phyloP scores from a whole-genome alignment of 164 flowering plant genomes.

The Vitis labrusca region DNA sequence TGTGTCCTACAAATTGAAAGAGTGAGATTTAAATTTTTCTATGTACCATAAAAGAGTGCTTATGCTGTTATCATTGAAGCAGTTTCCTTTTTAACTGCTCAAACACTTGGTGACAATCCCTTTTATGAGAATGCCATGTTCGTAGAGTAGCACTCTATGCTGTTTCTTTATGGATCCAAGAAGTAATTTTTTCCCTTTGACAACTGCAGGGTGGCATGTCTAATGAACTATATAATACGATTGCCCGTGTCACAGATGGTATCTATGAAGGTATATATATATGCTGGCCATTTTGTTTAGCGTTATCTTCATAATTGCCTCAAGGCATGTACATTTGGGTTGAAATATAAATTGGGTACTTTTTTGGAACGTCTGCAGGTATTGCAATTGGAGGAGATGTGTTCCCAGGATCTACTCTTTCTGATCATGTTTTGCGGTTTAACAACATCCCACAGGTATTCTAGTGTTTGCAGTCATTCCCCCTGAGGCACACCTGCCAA shows the following conservation, averaged over 20 bases:
- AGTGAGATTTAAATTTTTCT: too few species aligned
- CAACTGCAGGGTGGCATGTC: conserved; percentile 96
- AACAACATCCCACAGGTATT: conserved; percentile 96
- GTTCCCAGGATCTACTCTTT: conserved; percentile 97
- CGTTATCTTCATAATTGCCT: background rate
- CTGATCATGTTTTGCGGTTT: conserved; percentile 93
- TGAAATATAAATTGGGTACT: background rate
- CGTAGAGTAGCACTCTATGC: too few species aligned
- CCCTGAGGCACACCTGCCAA: background rate
- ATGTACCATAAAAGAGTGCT: too few species aligned
- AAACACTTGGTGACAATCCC: too few species aligned
- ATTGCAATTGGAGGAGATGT: conserved; percentile 99
- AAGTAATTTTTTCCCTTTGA: conserved; percentile 5
- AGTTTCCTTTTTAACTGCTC: too few species aligned
- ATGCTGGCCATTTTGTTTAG: background rate
- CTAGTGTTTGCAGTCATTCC: conserved; percentile 1
- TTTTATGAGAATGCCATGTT: too few species aligned
- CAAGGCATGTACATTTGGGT: background rate
- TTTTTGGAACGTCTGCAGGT: conserved; percentile 43
- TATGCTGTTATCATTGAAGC: too few species aligned
- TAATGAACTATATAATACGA: conserved; percentile 86
- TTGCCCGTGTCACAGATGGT: conserved; percentile 99
- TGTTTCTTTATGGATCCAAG: conserved; percentile 1
- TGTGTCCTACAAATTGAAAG: too few species aligned
- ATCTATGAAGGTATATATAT: conserved; percentile 78